Evolutionary conservation across 176 grass and related monocot species (phyloP), one percentile per base, ranked within the genome.

Genomic region (Rhynchospora breviuscula): DNA sequence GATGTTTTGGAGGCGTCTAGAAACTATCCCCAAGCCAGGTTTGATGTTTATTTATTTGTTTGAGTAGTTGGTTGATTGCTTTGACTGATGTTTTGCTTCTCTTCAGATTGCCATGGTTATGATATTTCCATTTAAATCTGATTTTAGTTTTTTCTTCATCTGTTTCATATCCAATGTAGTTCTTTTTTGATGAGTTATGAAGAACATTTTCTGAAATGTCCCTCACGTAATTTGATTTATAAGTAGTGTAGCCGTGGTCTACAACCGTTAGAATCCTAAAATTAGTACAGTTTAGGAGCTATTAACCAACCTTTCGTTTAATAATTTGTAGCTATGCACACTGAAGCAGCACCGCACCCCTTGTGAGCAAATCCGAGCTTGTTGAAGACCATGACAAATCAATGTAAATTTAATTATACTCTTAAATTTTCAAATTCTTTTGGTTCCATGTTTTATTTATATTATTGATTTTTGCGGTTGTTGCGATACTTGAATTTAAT

Each of bases 11-110:
- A 99, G 85, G 76, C 85, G 52, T 89, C 84, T 80, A 93, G 86
- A 89, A 90, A 91, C 78, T 95, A 90, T 91, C 89, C 93, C 73
- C 90, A 86, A 88, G 86, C 87, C 80, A 99, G 96, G 96, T 99
- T 72, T 63, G 60, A 66, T 85, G 69, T 85, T 22, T 58, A 85
- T 51, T 56, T 85, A 64, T 87, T 67, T 88, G 43, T 79, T 84
- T 22, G 18, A 65, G 62, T 44, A 57, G 25, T 54, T 54, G 29
- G 9, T 45, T 47, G 67, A 46, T 43, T 59, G 4, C 59, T 81
- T 68, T 51, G 8, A 52, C 53, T 19, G 13, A 53, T 56, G 23
- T 56, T 76, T 56, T 77, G 22, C 49, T 77, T 56, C 73, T 33
- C 26, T 13, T 77, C 31, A 22, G 23, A 18, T 7, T 2, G 10